Evolutionary conservation across 495 filamentous ascomycete genomes (phyloP).

Genomic region (Neurospora hispaniola): DNA sequence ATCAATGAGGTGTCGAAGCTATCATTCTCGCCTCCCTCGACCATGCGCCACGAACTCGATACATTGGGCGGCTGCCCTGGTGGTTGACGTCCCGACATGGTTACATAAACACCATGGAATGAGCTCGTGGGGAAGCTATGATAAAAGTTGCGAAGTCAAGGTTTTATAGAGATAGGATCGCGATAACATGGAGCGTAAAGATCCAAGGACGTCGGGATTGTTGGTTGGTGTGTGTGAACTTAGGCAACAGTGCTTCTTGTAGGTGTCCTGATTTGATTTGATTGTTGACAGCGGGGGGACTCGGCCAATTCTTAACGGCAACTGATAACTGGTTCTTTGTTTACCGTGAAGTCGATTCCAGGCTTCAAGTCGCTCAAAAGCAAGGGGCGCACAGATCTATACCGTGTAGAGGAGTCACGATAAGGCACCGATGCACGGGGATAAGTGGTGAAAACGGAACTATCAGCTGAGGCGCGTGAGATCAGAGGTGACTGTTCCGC

Average conservation of each 20-base stretch:
- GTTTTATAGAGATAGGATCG: neutral
- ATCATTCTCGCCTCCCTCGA: slow-evolving; percentile 39
- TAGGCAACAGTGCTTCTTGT: neutral
- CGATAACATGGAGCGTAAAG: neutral
- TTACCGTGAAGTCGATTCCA: neutral
- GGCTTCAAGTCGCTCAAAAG: neutral
- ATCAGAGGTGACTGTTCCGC: neutral
- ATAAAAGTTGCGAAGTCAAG: neutral
- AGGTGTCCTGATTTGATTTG: neutral
- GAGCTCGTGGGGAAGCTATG: neutral
- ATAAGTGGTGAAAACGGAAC: neutral
- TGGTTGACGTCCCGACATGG: neutral
- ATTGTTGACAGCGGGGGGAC: neutral
- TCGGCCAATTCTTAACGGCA: neutral
- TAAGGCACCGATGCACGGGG: slow-evolving; percentile 4
- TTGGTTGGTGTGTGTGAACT: neutral
- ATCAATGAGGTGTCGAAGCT: slow-evolving; percentile 38
- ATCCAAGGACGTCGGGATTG: neutral
- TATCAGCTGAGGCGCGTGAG: neutral
- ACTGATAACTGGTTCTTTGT: neutral
- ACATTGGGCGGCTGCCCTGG: slow-evolving; percentile 10
- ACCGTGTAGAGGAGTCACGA: slow-evolving; percentile 5
- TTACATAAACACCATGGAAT: neutral
- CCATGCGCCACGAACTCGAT: slow-evolving; percentile 40
- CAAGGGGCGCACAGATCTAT: slow-evolving; percentile 5